phyloP scores from a whole-genome alignment of 129 eudicot species.

The Tagetes erecta region DNA sequence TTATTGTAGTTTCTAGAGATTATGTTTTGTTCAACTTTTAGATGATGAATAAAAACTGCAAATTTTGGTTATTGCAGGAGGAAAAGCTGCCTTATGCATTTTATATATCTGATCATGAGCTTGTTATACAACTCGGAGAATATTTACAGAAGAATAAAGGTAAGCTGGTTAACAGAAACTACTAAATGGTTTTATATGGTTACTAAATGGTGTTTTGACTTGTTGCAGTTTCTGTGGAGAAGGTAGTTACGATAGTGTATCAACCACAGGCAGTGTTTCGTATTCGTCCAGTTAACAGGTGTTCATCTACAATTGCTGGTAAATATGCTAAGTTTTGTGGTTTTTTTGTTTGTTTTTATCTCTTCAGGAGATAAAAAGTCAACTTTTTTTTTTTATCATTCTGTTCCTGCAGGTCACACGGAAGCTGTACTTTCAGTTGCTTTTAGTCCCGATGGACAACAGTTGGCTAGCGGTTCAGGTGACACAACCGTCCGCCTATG shows the following conservation, averaged over 20 bases:
- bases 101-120: slow-evolving; percentile 93
- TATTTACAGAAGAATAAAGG: slow-evolving; percentile 87
- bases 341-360: neutral
- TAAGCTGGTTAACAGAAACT: neutral
- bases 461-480: slow-evolving; percentile 97
- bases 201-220: neutral
- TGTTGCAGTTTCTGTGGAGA: slow-evolving; percentile 92
- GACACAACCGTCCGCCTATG: slow-evolving; percentile 96
- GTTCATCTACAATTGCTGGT: slow-evolving; percentile 98
- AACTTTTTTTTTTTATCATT: neutral
- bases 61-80: slow-evolving; percentile 53
- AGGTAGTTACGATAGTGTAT: slow-evolving; percentile 83
- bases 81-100: slow-evolving; percentile 90
- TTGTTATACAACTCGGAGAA: slow-evolving; percentile 61
- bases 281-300: slow-evolving; percentile 95
- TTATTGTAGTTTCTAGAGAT: neutral
- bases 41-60: slow-evolving; percentile 14
- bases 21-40: neutral
- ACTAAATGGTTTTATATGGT: neutral
- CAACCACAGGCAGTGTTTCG: slow-evolving; percentile 97
- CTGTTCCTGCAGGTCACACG: slow-evolving; percentile 63
- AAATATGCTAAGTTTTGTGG: slow-evolving; percentile 4
- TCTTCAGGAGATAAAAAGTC: neutral
- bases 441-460: slow-evolving; percentile 97
- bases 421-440: slow-evolving; percentile 98